A percentile compares a stretch with the other conserved stretches of the same genome.
phyloP scores from a whole-genome alignment of 306 rosid species.

The Trifolium repens region DNA sequence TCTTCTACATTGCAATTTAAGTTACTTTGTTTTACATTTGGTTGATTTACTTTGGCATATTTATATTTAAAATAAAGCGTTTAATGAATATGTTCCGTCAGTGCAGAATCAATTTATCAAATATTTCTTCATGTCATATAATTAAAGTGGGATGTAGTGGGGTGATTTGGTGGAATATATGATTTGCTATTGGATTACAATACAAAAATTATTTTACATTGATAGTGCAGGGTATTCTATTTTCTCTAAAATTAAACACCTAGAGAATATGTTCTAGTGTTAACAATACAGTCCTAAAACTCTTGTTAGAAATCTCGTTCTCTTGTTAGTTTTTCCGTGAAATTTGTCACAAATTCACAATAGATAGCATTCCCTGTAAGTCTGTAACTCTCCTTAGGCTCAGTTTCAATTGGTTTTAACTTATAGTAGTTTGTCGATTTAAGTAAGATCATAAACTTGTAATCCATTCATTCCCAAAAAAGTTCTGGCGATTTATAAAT shows the following conservation, averaged over 20 bases:
- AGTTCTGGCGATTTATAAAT: background rate
- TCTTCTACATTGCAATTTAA: background rate
- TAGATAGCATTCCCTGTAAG: background rate
- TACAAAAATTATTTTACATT: too few relatives aligned
- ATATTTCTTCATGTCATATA: too few relatives aligned
- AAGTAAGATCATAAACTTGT: slow-evolving; percentile 10
- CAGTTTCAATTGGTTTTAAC: background rate
- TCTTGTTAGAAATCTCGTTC: slow-evolving; percentile 18
- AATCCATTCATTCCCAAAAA: background rate
- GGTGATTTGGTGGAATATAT: too few relatives aligned
- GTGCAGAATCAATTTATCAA: too few relatives aligned
- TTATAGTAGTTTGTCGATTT: background rate
- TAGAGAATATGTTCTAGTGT: background rate
- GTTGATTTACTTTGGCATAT: background rate
- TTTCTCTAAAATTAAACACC: background rate
- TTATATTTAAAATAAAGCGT: background rate
- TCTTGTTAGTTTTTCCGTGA: background rate
- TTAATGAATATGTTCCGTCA: too few relatives aligned
- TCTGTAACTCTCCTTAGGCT: background rate
- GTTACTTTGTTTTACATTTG: slow-evolving; percentile 6
- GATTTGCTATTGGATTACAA: too few relatives aligned
- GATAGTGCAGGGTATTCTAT: too few relatives aligned
- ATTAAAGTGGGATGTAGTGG: too few relatives aligned
- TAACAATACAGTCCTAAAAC: slow-evolving; percentile 1
- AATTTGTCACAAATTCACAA: background rate